phyloP scores from a whole-genome alignment of 225 moss, liverwort and hornwort genomes.

The Climacium dendroides region DNA sequence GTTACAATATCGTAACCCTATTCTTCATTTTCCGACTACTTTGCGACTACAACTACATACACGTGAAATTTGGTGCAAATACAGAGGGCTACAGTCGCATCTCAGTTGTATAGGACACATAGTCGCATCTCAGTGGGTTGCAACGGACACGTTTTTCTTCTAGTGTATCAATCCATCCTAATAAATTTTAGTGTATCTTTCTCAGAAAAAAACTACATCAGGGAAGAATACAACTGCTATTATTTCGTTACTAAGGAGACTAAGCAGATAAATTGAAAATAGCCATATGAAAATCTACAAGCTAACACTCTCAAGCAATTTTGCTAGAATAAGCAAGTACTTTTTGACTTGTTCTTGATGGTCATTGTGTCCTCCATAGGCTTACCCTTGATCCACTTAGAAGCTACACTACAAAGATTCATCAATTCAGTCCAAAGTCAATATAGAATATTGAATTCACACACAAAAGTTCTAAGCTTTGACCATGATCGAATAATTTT shows the following conservation, averaged over 20 bases:
- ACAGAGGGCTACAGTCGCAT: too few relatives aligned
- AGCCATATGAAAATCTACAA: background rate
- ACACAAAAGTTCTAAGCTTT: background rate
- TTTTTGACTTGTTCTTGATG: slow-evolving; percentile 76
- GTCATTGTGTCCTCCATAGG: slow-evolving; percentile 72
- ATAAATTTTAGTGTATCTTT: background rate
- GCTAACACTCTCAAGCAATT: background rate
- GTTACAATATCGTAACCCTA: too few relatives aligned
- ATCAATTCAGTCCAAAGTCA: background rate
- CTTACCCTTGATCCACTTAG: slow-evolving; percentile 97
- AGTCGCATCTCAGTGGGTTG: too few relatives aligned
- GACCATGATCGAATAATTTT: too few relatives aligned
- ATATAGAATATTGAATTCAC: background rate
- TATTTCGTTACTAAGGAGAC: background rate
- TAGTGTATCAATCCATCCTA: background rate
- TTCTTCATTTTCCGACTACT: too few relatives aligned
- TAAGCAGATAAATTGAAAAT: background rate
- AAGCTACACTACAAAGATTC: slow-evolving; percentile 36
- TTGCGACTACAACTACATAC: too few relatives aligned
- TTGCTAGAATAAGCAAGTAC: background rate
- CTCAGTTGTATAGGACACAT: too few relatives aligned
- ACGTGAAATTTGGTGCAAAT: too few relatives aligned
- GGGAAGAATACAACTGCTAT: background rate
- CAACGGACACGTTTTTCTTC: too few relatives aligned
- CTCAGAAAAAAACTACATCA: background rate